These are phyloP conservation scores for Leptographium radiaticola DNA, from an alignment of 2,329 filamentous ascomycete genomes.

Conservation along the genomic window DNA sequence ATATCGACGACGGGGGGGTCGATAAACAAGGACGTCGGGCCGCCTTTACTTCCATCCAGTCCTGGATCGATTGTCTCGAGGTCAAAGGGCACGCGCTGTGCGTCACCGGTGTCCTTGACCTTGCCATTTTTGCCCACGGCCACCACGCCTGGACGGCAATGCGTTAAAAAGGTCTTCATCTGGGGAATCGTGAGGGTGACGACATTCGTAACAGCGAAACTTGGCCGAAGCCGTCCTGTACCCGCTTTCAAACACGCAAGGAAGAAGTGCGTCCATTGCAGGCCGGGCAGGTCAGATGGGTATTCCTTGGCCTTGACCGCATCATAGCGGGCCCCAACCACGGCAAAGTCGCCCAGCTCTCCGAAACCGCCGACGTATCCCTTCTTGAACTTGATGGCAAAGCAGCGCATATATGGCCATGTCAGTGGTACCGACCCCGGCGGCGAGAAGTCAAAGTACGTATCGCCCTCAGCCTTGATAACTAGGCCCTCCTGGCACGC, in stretches of 20 bases:
- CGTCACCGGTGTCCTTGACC: background rate
- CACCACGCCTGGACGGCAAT: slow-evolving; percentile 31
- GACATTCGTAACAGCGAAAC: slow-evolving; percentile 54
- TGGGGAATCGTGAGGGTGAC: slow-evolving; percentile 41
- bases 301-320: slow-evolving; percentile 45
- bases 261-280: slow-evolving; percentile 71
- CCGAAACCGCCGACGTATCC: slow-evolving; percentile 70
- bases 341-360: slow-evolving; percentile 70
- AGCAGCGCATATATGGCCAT: slow-evolving; percentile 12
- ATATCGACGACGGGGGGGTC: slow-evolving; percentile 68
- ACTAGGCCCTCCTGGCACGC: slow-evolving; percentile 65
- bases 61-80: slow-evolving; percentile 32
- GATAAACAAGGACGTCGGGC: slow-evolving; percentile 44
- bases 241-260: slow-evolving; percentile 51
- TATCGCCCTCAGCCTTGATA: slow-evolving; percentile 63
- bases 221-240: slow-evolving; percentile 37
- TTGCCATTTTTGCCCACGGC: slow-evolving; percentile 22
- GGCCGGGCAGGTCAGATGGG: slow-evolving; percentile 26
- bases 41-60: slow-evolving; percentile 24
- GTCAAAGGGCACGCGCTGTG: slow-evolving; percentile 18
- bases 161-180: slow-evolving; percentile 35
- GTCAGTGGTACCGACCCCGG: background rate
- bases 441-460: slow-evolving; percentile 53
- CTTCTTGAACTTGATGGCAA: slow-evolving; percentile 76
- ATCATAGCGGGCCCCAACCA: slow-evolving; percentile 64